These are phyloP conservation scores for Tetrahymena malaccensis DNA, from an alignment of 73 alveolate species.

Conservation along the genomic window DNA sequence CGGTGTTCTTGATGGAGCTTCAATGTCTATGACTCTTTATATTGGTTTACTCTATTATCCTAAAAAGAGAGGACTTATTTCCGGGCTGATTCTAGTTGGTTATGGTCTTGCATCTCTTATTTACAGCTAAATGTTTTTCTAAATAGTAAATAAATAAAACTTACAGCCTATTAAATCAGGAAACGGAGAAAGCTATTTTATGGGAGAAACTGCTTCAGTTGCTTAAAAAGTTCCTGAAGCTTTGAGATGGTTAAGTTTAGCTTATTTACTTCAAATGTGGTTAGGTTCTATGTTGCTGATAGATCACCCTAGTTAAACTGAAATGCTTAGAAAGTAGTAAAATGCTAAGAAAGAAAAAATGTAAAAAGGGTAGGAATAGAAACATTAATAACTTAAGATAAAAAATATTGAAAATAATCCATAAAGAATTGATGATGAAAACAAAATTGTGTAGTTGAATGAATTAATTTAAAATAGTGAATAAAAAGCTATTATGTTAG, in stretches of 20 bases:
- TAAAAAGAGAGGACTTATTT: background rate
- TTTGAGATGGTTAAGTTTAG: background rate
- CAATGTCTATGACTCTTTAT: background rate
- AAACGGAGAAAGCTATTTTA: background rate
- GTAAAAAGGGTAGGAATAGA: background rate
- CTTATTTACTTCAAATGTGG: background rate
- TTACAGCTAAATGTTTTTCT: background rate
- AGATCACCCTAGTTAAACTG: background rate
- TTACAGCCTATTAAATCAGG: background rate
- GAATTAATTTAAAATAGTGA: no score
- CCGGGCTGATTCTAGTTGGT: background rate
- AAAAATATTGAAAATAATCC: background rate
- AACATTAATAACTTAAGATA: background rate
- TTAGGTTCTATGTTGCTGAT: background rate
- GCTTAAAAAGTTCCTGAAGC: background rate
- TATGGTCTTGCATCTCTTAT: background rate
- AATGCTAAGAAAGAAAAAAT: background rate
- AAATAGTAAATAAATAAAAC: background rate
- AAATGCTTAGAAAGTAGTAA: background rate
- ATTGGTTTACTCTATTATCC: background rate
- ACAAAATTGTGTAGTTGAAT: background rate
- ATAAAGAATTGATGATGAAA: background rate
- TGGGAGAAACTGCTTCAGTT: background rate
- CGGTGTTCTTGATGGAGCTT: background rate
- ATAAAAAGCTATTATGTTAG: background rate